Evolutionary conservation across 352 stramenopile species (phyloP).

Genomic region (Phytophthora citrophthora): DNA sequence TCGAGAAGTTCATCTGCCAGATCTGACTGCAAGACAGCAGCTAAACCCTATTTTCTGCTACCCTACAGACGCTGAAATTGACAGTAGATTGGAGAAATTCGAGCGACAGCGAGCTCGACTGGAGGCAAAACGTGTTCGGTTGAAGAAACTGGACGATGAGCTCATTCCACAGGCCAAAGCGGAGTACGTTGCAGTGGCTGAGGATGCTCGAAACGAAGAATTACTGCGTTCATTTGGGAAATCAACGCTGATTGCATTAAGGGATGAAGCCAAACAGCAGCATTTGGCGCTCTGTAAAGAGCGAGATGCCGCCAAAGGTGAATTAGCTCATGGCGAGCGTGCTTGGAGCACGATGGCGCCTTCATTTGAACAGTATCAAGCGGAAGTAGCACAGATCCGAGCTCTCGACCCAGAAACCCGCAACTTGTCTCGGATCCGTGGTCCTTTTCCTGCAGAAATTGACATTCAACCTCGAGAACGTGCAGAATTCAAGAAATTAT

Average conservation of each 20-base stretch:
- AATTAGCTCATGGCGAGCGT: conserved; percentile 55
- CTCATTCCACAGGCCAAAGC: conserved; percentile 73
- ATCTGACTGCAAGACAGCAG: conserved; percentile 60
- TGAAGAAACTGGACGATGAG: conserved; percentile 47
- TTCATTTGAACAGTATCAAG: conserved; percentile 69
- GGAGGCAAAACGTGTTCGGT: conserved; percentile 44
- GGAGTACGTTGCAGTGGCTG: conserved; percentile 78
- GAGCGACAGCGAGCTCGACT: conserved; percentile 63
- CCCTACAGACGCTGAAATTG: conserved; percentile 69
- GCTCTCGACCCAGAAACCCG: conserved; percentile 45
- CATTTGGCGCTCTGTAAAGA: conserved; percentile 57
- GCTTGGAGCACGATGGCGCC: conserved; percentile 53
- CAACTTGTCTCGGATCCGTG: conserved; percentile 42
- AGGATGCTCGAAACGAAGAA: conserved; percentile 73
- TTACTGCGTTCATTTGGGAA: conserved; percentile 70
- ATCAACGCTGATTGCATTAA: conserved; percentile 62
- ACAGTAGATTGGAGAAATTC: conserved; percentile 58
- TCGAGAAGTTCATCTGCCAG: conserved; percentile 60
- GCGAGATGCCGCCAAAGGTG: conserved; percentile 50
- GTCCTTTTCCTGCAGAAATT: conserved; percentile 58
- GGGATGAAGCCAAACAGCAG: conserved; percentile 69
- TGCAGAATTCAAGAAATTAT: conserved; percentile 81
- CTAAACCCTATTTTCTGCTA: conserved; percentile 79
- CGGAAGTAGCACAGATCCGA: conserved; percentile 60
- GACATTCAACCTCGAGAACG: conserved; percentile 60